A percentile compares a stretch with the other conserved stretches of the same genome.
phyloP scores from a whole-genome alignment of 2,329 filamentous ascomycete species.

The Emericellopsis atlantica region DNA sequence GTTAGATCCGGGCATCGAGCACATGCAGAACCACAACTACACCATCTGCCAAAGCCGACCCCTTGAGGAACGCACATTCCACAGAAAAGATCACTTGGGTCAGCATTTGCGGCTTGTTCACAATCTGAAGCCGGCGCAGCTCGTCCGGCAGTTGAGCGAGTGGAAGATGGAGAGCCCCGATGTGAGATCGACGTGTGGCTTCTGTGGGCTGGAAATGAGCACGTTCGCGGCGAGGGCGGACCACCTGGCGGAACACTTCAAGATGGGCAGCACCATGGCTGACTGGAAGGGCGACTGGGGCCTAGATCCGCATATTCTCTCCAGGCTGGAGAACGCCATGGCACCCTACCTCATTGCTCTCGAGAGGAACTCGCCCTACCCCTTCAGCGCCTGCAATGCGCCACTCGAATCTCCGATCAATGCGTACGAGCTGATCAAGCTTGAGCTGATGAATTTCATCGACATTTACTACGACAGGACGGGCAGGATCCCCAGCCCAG shows the following conservation, averaged over 20 bases:
- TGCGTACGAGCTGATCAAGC: constrained; percentile 21
- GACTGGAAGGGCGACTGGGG: constrained; percentile 31
- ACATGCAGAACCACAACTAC: constrained; percentile 24
- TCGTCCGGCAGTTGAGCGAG: constrained; percentile 5
- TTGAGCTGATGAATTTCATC: constrained; percentile 17
- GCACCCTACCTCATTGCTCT: constrained; percentile 17
- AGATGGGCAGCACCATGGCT: constrained; percentile 24
- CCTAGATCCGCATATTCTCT: constrained; percentile 19
- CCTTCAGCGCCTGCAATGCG: constrained; percentile 8
- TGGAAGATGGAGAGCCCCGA: constrained; percentile 22
- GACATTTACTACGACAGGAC: constrained; percentile 10
- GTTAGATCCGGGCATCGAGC: constrained; percentile 14
- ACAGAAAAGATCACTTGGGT: constrained; percentile 28
- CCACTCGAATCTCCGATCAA: constrained; percentile 8
- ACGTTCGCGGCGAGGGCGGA: constrained; percentile 22
- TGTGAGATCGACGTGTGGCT: constrained; percentile 26
- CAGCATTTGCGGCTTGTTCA: constrained; percentile 30
- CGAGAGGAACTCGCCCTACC: constrained; percentile 9
- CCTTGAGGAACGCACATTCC: constrained; percentile 27
- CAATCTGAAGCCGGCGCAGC: constrained; percentile 17
- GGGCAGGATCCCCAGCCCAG: constrained; percentile 7
- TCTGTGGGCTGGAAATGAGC: constrained; percentile 21
- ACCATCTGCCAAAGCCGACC: constrained; percentile 36
- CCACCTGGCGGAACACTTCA: constrained; percentile 29
- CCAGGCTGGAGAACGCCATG: constrained; percentile 26